Evolutionary conservation across 164 flowering plant species (phyloP), one percentile per base, ranked within the genome.

Genomic region (Echeveria elegans): DNA sequence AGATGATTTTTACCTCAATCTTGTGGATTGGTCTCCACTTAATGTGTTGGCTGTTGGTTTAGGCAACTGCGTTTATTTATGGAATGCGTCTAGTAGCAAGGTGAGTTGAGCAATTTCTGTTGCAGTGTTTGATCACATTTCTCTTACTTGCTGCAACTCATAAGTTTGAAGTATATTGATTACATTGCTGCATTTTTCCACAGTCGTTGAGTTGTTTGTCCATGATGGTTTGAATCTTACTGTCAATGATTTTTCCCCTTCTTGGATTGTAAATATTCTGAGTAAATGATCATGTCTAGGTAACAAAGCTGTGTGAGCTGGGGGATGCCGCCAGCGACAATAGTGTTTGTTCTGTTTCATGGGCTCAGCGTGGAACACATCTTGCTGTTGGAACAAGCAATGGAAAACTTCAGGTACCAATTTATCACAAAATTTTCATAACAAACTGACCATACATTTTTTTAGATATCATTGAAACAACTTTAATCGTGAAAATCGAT

Each of bases 41-140:
- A 92, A 95, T 77, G 87, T 95, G 26, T 73, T 95, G 77, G 96
- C 99, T 14, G 99, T 95, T 52, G 99, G 97, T 6, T 75, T 95
- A 82, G 97, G 90, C 0, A 88, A 80, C 66, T 92, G 96, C 69
- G 99, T 92, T 47, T 95, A 95, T 77, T 72, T 95, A 21, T 95
- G 99, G 97, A 90, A 92, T 86, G 97, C 96, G 79, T 86, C 88
- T 43, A 95, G 97, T 67, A 95, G 97, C 73, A 90, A 92, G 97
- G 97, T 87, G 68, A 75, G 76, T 40, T 50, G n/a, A 2, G 70
- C 43, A 30, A 24, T 56, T 66, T 59, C 19, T 5, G 15, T 11
- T 45, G 50, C 18, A 1, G 53, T 4, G 4, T 48, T 45, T 48
- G 23, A 48, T 48, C 53, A 16, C 24, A 48, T 18, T 48, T 21